phyloP scores from a whole-genome alignment of 441 rosid genomes.

The Arabidopsis lyrata region DNA sequence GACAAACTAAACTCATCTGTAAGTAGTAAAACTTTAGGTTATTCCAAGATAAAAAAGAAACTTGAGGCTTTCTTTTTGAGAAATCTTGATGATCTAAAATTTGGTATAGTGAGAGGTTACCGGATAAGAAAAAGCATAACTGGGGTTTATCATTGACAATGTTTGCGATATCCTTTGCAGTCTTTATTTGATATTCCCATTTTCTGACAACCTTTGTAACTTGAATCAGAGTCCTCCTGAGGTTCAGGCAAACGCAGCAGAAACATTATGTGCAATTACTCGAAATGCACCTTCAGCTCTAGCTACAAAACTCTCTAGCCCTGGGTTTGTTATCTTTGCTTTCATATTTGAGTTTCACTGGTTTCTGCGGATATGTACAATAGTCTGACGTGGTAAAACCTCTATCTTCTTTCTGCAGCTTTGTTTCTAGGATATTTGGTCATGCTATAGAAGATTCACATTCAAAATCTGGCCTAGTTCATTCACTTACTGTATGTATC shows the following conservation, averaged over 20 bases:
- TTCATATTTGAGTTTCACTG: conserved; percentile 28
- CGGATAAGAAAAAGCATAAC: not conserved
- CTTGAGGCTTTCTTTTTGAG: not conserved
- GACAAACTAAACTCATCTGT: conserved; percentile 91
- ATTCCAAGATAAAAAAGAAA: not conserved
- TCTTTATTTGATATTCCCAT: not conserved
- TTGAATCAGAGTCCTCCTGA: conserved; percentile 75
- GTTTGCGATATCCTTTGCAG: conserved; percentile 1
- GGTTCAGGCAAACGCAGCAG: conserved; percentile 96
- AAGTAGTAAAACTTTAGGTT: conserved; percentile 47
- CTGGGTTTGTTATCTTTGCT: conserved; percentile 61
- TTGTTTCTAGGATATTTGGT: conserved; percentile 83
- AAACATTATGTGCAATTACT: conserved; percentile 91
- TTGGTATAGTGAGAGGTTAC: conserved; percentile 12
- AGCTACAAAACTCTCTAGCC: conserved; percentile 87
- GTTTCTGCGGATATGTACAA: conserved; percentile 25
- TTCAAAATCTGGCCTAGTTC: conserved; percentile 92
- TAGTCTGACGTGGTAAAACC: conserved; percentile 28
- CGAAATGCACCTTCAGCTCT: conserved; percentile 90
- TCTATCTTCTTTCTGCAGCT: conserved; percentile 58
- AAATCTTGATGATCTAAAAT: not conserved
- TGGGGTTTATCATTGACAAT: conserved; percentile 10
- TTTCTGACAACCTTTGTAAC: conserved; percentile 46
- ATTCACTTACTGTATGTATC: conserved; percentile 95
- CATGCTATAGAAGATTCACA: conserved; percentile 93